Evolutionary conservation across 2,329 filamentous ascomycete genomes (phyloP).

Genomic region (Claviceps sp.): DNA sequence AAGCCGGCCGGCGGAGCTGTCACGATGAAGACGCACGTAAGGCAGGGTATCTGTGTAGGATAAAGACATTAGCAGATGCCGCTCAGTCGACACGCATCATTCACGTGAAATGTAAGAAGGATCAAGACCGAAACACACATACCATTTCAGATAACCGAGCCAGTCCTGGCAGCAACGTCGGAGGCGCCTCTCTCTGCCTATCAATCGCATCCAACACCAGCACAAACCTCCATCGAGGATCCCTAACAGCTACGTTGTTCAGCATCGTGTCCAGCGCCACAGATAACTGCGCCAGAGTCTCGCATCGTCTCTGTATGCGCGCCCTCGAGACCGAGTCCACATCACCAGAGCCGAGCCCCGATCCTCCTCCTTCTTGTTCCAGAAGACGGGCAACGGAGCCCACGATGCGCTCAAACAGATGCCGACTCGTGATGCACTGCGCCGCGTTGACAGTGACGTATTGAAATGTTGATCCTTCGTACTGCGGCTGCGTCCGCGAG

Average conservation of each 20-base stretch:
- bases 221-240: conserved; percentile 48
- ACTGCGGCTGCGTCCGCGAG: background rate
- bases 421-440: conserved; percentile 67
- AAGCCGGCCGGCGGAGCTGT: conserved; percentile 56
- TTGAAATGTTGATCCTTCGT: conserved; percentile 23
- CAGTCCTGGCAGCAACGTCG: conserved; percentile 67
- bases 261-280: conserved; percentile 59
- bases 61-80: too few species aligned
- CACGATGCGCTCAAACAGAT: conserved; percentile 61
- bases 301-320: conserved; percentile 41
- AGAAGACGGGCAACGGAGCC: conserved; percentile 43
- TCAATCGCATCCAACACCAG: conserved; percentile 84
- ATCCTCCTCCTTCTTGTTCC: background rate
- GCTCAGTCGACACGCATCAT: too few species aligned
- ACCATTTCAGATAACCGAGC: conserved; percentile 72
- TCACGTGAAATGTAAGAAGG: background rate
- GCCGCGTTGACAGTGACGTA: conserved; percentile 53
- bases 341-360: background rate
- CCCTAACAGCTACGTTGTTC: conserved; percentile 18
- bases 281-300: conserved; percentile 64
- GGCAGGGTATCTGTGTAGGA: conserved; percentile 52
- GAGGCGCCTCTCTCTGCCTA: conserved; percentile 63
- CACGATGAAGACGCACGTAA: conserved; percentile 66
- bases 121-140: conserved; percentile 17
- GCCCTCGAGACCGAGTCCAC: background rate